These are phyloP conservation scores for Geotrichum macrosporum DNA, from an alignment of 1,139 yeast genomes.

Conservation along the genomic window DNA sequence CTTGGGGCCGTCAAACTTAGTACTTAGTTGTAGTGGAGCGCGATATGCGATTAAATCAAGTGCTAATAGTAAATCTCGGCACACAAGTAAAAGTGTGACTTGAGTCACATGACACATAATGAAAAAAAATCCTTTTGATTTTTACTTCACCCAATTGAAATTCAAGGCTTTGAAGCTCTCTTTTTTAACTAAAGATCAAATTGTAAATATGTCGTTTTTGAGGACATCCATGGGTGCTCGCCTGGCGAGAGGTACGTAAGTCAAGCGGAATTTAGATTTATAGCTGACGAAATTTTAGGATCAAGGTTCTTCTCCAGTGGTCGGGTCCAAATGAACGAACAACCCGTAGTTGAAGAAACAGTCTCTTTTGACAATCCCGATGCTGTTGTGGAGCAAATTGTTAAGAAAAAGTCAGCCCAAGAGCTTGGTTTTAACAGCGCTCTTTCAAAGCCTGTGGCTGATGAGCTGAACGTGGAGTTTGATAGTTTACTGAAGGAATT, in stretches of 20 bases:
- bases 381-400: constrained; percentile 7
- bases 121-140: not conserved
- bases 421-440: constrained; percentile 1
- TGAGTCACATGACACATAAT: not conserved
- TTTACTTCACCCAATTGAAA: constrained; percentile 1
- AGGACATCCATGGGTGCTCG: constrained; percentile 13
- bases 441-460: constrained; percentile 5
- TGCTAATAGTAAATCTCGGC: too few species aligned
- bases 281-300: not conserved
- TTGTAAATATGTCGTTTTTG: constrained; percentile 13
- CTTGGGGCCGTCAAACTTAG: too few species aligned
- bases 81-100: too few species aligned
- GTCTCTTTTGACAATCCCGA: constrained; percentile 2
- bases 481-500: constrained; percentile 33
- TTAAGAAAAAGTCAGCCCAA: constrained; percentile 4
- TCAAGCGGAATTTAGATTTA: not conserved
- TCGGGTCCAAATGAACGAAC: constrained; percentile 5
- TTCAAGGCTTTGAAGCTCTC: not conserved
- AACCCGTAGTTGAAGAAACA: not conserved
- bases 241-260: constrained; percentile 14
- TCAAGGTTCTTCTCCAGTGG: constrained; percentile 10
- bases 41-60: too few species aligned
- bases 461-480: constrained; percentile 33
- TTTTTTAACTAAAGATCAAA: not conserved
- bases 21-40: too few species aligned